Evolutionary conservation across 73 alveolate genomes (phyloP), one percentile per base, ranked within the genome.

Genomic region (Paramecium sonneborni): DNA sequence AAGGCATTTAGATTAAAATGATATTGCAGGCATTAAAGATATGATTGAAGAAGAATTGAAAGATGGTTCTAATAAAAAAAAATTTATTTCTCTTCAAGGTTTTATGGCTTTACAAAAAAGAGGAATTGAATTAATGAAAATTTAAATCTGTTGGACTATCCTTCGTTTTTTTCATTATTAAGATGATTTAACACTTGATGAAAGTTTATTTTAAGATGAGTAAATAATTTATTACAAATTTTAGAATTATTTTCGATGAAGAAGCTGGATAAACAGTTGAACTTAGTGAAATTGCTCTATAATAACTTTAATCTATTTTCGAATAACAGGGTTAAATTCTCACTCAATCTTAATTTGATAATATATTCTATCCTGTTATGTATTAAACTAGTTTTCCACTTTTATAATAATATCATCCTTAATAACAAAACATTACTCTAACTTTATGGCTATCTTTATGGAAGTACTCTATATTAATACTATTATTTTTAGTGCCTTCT

Each of bases 61-160:
- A 39, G 74, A n/a, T 34, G 69, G 41, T 28, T 70, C 79, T 5
- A 88, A 24, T 55, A 24, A 69, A 82, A 52, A 52, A 52, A 24
- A 70, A n/a, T 43, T 18, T 39, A 88, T 88, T 24, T 70, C 91
- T 23, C 44, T 88, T n/a, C 82, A 88, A 44, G 94, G 94, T 18
- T 88, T 88, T 38, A 88, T 69, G 69, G 90, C 76, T 23, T 48
- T 88, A 44, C 30, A 88, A 70, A 88, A 88, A 48, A 41, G 76
- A 88, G 85, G 94, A 20, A 82, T 88, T 23, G 94, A 88, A 28
- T 70, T 88, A 30, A 88, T 88, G 58, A 88, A 88, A 30, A 88
- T 88, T 35, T 44, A 88, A 70, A 88, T 88, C 15, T 56, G 94
- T 28, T 88, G 94, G 94, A 82, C 85, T 11, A 88, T 88, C 18